A percentile compares a stretch with the other conserved stretches of the same genome.
Evolutionary conservation across 2,329 filamentous ascomycete species (phyloP).

Genomic region (Ophiostoma sp.): DNA sequence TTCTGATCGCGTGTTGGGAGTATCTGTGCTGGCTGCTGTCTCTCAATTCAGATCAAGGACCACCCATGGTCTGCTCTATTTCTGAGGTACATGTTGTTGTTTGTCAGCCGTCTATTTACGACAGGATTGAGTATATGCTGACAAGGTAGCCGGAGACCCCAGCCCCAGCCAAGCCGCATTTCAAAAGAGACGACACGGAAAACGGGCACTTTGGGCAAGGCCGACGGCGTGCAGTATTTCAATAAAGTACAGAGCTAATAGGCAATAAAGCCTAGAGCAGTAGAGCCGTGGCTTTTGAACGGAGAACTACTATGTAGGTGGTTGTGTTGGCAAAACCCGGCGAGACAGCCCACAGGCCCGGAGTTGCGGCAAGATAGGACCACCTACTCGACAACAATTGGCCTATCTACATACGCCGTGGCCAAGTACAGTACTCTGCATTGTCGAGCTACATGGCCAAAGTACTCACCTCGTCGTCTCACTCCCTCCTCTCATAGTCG

Average conservation of each 20-base stretch:
- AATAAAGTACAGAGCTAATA: not conserved
- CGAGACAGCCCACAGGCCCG: not conserved
- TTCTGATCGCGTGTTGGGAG: not conserved
- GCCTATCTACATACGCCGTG: not conserved
- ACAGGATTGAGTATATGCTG: not conserved
- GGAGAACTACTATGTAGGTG: not conserved
- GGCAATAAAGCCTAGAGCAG: too few species aligned
- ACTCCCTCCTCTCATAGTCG: not conserved
- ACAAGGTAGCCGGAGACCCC: not conserved
- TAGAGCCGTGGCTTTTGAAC: too few species aligned
- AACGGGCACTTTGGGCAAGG: not conserved
- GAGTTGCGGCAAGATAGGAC: not conserved
- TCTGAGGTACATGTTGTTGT: too few species aligned
- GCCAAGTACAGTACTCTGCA: not conserved
- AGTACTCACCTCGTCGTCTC: not conserved
- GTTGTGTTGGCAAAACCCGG: not conserved
- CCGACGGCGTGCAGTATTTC: not conserved
- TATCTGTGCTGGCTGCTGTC: not conserved
- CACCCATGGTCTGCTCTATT: too few species aligned
- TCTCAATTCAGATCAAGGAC: not conserved
- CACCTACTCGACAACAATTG: not conserved
- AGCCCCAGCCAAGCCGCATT: not conserved
- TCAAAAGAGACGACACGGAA: not conserved
- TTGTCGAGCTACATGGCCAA: not conserved
- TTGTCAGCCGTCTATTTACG: not conserved